These are phyloP conservation scores for Colletotrichum echinochloae DNA, from an alignment of 2,329 filamentous ascomycete species.

Conservation along the genomic window DNA sequence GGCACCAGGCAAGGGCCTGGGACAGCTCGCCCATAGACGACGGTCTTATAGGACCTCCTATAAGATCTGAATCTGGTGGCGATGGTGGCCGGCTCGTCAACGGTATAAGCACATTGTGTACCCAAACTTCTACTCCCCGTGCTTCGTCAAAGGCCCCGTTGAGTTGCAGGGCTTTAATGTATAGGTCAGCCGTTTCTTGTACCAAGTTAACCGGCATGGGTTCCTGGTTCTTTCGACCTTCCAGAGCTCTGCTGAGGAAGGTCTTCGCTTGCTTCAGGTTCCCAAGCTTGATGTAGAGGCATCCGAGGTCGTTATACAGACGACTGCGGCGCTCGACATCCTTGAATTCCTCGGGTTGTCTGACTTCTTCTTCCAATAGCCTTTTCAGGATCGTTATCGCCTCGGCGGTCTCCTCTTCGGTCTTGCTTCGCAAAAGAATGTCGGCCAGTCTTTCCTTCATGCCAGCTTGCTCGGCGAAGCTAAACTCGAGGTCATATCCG, in stretches of 20 bases:
- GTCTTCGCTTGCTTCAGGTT: conserved; percentile 42
- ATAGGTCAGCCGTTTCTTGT: conserved; percentile 44
- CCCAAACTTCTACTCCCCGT: conserved; percentile 44
- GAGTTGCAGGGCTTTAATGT: conserved; percentile 44
- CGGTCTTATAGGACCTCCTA: neutral
- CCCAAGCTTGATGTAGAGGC: conserved; percentile 42
- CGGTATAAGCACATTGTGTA: conserved; percentile 35
- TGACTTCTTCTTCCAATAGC: conserved; percentile 42
- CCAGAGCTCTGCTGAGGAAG: conserved; percentile 44
- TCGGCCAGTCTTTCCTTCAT: conserved; percentile 47
- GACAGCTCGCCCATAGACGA: conserved; percentile 37
- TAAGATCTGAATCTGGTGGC: conserved; percentile 3
- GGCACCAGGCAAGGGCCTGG: conserved; percentile 46
- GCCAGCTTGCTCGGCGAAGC: conserved; percentile 35
- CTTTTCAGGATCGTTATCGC: conserved; percentile 42
- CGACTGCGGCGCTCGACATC: conserved; percentile 36
- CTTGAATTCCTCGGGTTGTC: conserved; percentile 38
- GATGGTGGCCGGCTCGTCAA: conserved; percentile 17
- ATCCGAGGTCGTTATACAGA: conserved; percentile 47
- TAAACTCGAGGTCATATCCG: conserved; percentile 26
- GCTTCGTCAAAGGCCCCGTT: conserved; percentile 46
- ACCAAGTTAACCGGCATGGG: conserved; percentile 40
- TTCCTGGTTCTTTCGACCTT: conserved; percentile 41
- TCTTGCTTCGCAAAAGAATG: conserved; percentile 44
- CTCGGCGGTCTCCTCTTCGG: conserved; percentile 40